phyloP scores from a whole-genome alignment of 768 basidiomycete genomes.

The Termitomyces sp. region DNA sequence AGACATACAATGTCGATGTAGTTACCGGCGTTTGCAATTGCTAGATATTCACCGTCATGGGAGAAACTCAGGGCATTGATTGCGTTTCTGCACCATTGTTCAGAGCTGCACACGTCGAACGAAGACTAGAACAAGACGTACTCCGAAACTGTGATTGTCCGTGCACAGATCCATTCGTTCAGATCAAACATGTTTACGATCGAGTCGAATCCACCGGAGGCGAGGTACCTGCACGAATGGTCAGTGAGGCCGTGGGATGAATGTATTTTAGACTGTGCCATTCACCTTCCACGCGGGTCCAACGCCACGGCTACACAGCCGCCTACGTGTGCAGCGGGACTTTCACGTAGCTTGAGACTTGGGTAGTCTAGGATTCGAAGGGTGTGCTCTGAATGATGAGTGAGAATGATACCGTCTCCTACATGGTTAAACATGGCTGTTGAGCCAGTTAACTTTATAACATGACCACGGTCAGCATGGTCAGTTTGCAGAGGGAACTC shows the following conservation, averaged over 20 bases:
- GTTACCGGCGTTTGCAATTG: constrained; percentile 62
- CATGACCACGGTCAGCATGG: not conserved
- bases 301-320: constrained; percentile 74
- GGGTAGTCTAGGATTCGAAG: constrained; percentile 71
- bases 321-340: constrained; percentile 70
- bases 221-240: constrained; percentile 51
- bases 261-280: not conserved
- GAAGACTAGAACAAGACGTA: constrained; percentile 30
- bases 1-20: constrained; percentile 78
- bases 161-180: constrained; percentile 73
- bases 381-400: constrained; percentile 56
- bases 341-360: constrained; percentile 49
- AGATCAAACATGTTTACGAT: constrained; percentile 80
- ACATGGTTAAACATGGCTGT: constrained; percentile 72
- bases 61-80: constrained; percentile 77
- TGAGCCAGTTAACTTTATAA: constrained; percentile 43
- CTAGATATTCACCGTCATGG: constrained; percentile 77
- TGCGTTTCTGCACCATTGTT: constrained; percentile 42
- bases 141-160: constrained; percentile 80
- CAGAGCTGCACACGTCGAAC: not conserved
- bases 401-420: constrained; percentile 66
- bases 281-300: constrained; percentile 72
- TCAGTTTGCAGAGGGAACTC: not conserved
- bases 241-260: not conserved
- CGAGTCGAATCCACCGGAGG: constrained; percentile 75